These are phyloP conservation scores for Saturnispora sanitii DNA, from an alignment of 805 yeast genomes.

Conservation along the genomic window DNA sequence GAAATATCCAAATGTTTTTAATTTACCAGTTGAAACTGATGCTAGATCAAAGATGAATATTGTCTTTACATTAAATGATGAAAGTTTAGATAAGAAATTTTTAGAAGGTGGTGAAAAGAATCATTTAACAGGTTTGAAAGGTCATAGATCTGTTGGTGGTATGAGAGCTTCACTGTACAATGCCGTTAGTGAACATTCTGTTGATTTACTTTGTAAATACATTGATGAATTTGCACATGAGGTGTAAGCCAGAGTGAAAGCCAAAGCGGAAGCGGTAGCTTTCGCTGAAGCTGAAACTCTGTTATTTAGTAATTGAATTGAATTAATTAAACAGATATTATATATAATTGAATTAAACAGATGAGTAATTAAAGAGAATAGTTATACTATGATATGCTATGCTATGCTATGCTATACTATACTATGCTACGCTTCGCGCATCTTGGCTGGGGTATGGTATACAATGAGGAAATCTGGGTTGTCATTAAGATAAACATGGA, in stretches of 20 bases:
- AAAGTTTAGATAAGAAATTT: constrained; percentile 55
- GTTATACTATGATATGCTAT: no score
- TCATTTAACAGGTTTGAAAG: constrained; percentile 73
- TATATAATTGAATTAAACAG: no score
- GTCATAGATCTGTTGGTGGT: constrained; percentile 97
- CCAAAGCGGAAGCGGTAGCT: no score
- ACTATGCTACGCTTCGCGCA: no score
- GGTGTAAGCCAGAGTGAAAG: no score
- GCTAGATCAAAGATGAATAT: constrained; percentile 87
- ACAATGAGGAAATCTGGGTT: constrained; percentile 55
- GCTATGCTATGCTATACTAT: no score
- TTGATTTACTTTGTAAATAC: constrained; percentile 45
- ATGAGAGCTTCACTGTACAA: constrained; percentile 89
- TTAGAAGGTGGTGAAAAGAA: constrained; percentile 51
- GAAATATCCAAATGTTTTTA: constrained; percentile 52
- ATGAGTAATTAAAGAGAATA: no score
- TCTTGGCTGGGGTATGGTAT: constrained; percentile 36
- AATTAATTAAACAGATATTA: no score
- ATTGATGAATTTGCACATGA: constrained; percentile 49
- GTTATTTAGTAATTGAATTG: no score
- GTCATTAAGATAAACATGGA: constrained; percentile 60
- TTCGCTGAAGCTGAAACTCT: no score
- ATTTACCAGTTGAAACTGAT: constrained; percentile 50
- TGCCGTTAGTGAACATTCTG: constrained; percentile 62
- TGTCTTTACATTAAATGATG: constrained; percentile 67